Base-by-base conservation (phyloP, 2,329 filamentous ascomycete genomes). In the Rhynchosporium graminicola region DNA sequence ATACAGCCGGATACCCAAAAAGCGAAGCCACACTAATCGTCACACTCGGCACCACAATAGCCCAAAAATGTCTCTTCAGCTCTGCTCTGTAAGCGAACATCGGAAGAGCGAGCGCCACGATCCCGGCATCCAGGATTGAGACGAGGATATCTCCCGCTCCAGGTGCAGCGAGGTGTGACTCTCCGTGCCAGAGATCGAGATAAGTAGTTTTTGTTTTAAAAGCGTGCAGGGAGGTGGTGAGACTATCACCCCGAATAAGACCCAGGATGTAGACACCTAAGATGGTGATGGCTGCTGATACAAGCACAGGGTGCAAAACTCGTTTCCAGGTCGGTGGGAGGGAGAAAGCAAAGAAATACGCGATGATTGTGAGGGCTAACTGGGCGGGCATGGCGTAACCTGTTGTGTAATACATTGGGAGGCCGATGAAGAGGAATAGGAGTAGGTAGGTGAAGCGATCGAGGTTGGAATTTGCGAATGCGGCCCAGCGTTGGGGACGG, bases 11-110 rank as follows among this genome's bases (percentile, higher is more conserved):
- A 70, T 87, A 87, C 3, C 77, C 79, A 70, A 86, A 83, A 6
- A 87, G 75, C 15, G 82, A 84, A 6, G 72, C 80, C 5, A 84
- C 70, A 3, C 82, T 80, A 48, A 87, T 74, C 4, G 76, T 68
- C 4, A 85, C 70, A 65, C 80, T 84, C 2, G 84, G 84, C 2
- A 82, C 71, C 4, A 83, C 74, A 61, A 87, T 85, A 46, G 80
- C 78, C 46, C 79, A 68, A 68, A 85, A 83, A 72, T 85, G 82
- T 15, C 76, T 72, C 28, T 76, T 76, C 13, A 87, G 77, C 74
- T 87, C 83, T 45, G 79, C 77, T 3, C 83, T 80, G 73, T 86
- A 86, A 61, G 82, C 80, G 71, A 82, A 86, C 82, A 87, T 87
- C 0, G 84, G 83, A 20, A 87, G 73, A 2, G 84, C 83, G 2